Conservation (phyloP, 371 early-diverging fungal species). For the Basidiobolus meristosporus region DNA sequence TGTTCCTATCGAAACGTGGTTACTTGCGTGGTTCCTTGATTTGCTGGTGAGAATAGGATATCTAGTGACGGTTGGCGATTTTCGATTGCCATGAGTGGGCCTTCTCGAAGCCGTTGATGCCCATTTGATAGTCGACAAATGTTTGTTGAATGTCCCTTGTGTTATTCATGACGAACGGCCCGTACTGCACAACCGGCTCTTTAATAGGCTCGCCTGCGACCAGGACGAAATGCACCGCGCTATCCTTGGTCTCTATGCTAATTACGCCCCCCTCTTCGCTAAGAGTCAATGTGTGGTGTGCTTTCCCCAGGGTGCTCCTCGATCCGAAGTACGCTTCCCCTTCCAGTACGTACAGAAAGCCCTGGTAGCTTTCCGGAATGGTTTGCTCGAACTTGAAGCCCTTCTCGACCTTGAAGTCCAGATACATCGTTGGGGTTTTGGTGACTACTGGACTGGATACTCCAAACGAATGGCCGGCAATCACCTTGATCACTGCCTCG, state of each 20-base stretch:
- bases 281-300: slow-evolving; percentile 27
- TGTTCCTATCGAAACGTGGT: too few relatives aligned
- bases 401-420: slow-evolving; percentile 37
- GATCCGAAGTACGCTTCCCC: slow-evolving; percentile 32
- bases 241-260: slow-evolving; percentile 18
- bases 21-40: too few relatives aligned
- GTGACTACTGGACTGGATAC: slow-evolving; percentile 34
- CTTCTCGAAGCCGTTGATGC: slow-evolving; percentile 18
- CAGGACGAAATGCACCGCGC: background rate
- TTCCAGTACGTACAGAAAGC: too few relatives aligned
- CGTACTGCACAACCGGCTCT: slow-evolving; percentile 23
- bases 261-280: slow-evolving; percentile 17
- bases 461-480: slow-evolving; percentile 51
- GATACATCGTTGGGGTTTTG: slow-evolving; percentile 45
- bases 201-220: too few relatives aligned
- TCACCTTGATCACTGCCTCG: slow-evolving; percentile 51
- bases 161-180: slow-evolving; percentile 43
- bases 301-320: slow-evolving; percentile 18
- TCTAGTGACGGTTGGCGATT: too few relatives aligned
- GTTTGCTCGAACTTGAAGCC: slow-evolving; percentile 22
- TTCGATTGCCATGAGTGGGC: slow-evolving; percentile 12
- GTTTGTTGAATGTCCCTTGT: slow-evolving; percentile 24
- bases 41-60: too few relatives aligned
- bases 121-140: slow-evolving; percentile 17
- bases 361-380: slow-evolving; percentile 38